These are phyloP conservation scores for Apostasia shenzhenica DNA, from an alignment of 106 monocot species.

Conservation along the genomic window DNA sequence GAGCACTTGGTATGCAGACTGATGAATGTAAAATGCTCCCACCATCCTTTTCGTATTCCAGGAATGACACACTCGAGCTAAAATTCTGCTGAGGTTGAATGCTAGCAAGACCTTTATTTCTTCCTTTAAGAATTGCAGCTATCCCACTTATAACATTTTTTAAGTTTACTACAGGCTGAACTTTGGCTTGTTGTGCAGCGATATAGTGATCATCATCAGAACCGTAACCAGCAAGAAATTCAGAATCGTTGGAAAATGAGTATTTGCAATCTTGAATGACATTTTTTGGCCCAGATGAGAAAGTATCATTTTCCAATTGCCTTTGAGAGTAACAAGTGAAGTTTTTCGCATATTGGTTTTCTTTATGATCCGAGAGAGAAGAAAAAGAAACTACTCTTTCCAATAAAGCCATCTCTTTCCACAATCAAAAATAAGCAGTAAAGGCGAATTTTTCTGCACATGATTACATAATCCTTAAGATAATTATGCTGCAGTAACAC, in stretches of 20 bases:
- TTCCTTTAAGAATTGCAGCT: slow-evolving; percentile 54
- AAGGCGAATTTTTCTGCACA: slow-evolving; percentile 1
- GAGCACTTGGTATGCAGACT: slow-evolving; percentile 85
- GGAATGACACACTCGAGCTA: slow-evolving; percentile 46
- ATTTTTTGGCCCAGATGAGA: slow-evolving; percentile 15
- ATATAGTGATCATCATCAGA: slow-evolving; percentile 13
- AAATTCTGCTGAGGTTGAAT: slow-evolving; percentile 19
- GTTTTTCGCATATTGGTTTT: slow-evolving; percentile 13
- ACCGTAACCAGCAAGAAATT: slow-evolving; percentile 28
- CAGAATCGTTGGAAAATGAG: slow-evolving; percentile 15
- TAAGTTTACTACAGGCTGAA: slow-evolving; percentile 61
- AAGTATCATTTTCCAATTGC: slow-evolving; percentile 8
- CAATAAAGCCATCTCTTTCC: slow-evolving; percentile 16
- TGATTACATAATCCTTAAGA: slow-evolving; percentile 1
- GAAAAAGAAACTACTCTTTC: slow-evolving; percentile 24
- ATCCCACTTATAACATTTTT: slow-evolving; percentile 66
- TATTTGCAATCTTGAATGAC: slow-evolving; percentile 12
- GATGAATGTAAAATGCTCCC: slow-evolving; percentile 63
- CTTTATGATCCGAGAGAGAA: slow-evolving; percentile 25
- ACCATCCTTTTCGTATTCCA: slow-evolving; percentile 56
- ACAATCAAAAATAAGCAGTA: not conserved
- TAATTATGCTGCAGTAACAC: too few relatives aligned
- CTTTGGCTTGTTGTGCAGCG: slow-evolving; percentile 3
- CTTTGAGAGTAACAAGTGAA: slow-evolving; percentile 10
- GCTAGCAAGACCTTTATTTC: slow-evolving; percentile 20